These are phyloP conservation scores for Blepharisma stoltei DNA, from an alignment of 73 alveolate species.

Conservation along the genomic window DNA sequence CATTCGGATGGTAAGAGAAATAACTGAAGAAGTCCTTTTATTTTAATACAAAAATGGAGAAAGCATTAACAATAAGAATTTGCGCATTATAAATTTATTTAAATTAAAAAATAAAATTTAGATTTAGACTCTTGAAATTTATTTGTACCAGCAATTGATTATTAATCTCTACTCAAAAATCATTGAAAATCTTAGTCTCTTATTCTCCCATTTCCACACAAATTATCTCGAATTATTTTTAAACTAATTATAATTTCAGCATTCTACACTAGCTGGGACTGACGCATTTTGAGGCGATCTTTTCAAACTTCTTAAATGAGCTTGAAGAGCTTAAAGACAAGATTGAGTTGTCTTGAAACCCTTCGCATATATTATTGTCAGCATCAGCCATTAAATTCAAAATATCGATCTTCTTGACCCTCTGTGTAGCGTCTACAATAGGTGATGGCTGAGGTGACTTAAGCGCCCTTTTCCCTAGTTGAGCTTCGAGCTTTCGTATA, in stretches of 20 bases:
- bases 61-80: too few relatives aligned
- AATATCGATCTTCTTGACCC: not conserved
- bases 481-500: not conserved
- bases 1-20: too few relatives aligned
- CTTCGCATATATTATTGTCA: not conserved
- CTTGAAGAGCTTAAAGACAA: not conserved
- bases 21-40: too few relatives aligned
- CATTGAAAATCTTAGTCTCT: slow-evolving; percentile 54
- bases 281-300: too few relatives aligned
- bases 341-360: not conserved
- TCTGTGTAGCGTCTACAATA: not conserved
- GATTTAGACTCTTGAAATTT: too few relatives aligned
- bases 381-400: slow-evolving; percentile 28
- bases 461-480: not conserved
- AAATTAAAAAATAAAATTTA: too few relatives aligned
- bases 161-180: slow-evolving; percentile 9
- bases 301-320: not conserved
- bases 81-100: too few relatives aligned
- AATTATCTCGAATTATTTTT: slow-evolving; percentile 75
- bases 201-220: slow-evolving; percentile 79
- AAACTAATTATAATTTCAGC: too few relatives aligned
- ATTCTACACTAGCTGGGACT: too few relatives aligned
- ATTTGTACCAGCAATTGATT: not conserved
- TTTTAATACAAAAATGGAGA: too few relatives aligned
- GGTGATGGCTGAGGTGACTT: not conserved